phyloP scores from a whole-genome alignment of 345 rosid genomes.

The Gossypium sturtianum region DNA sequence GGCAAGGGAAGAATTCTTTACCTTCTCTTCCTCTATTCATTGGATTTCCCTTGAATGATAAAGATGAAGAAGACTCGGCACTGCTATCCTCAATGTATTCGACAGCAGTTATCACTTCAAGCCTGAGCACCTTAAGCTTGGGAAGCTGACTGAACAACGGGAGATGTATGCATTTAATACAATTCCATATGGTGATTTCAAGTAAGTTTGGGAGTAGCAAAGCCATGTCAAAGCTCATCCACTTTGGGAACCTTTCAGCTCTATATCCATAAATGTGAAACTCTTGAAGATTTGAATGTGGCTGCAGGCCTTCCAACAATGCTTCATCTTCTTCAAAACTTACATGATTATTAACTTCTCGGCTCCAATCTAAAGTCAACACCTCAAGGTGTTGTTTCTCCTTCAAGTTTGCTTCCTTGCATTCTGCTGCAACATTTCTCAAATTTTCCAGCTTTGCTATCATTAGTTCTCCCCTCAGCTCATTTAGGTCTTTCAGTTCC shows the following conservation, averaged over 20 bases:
- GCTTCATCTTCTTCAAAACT: slow-evolving; percentile 9
- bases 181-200: slow-evolving; percentile 11
- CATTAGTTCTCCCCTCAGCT: slow-evolving; percentile 3
- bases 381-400: slow-evolving; percentile 1
- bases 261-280: slow-evolving; percentile 9
- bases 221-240: slow-evolving; percentile 8
- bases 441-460: slow-evolving; percentile 12
- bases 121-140: slow-evolving; percentile 14
- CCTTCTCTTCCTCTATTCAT: neutral
- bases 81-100: slow-evolving; percentile 10
- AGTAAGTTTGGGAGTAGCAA: slow-evolving; percentile 9
- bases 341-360: neutral
- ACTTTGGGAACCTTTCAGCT: neutral
- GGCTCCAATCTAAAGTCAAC: slow-evolving; percentile 14
- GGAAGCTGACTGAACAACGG: slow-evolving; percentile 9
- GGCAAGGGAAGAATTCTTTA: slow-evolving; percentile 12
- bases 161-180: neutral
- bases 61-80: neutral
- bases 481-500: slow-evolving; percentile 12
- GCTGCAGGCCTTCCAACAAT: slow-evolving; percentile 7
- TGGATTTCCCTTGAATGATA: neutral
- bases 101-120: slow-evolving; percentile 4
- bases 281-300: slow-evolving; percentile 10
- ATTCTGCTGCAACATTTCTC: neutral
- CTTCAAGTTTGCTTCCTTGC: slow-evolving; percentile 5